Conservation (phyloP, 1,284 basidiomycete species). For the Puccinia horiana region DNA sequence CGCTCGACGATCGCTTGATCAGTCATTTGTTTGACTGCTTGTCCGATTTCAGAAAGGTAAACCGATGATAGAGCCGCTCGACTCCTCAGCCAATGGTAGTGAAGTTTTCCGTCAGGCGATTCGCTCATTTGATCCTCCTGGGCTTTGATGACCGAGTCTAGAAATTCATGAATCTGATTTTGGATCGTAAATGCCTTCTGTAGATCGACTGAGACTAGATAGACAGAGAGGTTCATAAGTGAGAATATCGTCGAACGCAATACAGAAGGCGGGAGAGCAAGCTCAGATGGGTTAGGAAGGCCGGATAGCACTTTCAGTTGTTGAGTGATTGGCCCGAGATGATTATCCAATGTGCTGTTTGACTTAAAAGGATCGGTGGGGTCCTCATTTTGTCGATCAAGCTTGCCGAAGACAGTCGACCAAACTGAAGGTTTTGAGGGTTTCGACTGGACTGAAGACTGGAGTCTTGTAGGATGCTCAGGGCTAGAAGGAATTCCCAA, state of each 20-base stretch:
- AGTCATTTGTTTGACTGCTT: neutral
- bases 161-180: slow-evolving; percentile 1
- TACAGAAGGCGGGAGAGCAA: neutral
- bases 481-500: neutral
- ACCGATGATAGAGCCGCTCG: slow-evolving; percentile 36
- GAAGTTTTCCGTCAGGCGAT: slow-evolving; percentile 24
- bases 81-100: slow-evolving; percentile 40
- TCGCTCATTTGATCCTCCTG: neutral
- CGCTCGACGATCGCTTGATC: slow-evolving; percentile 15
- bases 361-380: neutral
- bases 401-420: neutral
- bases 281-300: neutral
- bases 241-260: slow-evolving; percentile 21
- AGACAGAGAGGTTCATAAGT: slow-evolving; percentile 23
- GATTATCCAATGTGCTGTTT: neutral
- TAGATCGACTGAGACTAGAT: slow-evolving; percentile 33
- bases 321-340: neutral
- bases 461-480: neutral
- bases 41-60: slow-evolving; percentile 35
- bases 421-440: neutral
- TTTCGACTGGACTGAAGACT: neutral
- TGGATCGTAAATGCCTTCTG: slow-evolving; percentile 28
- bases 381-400: neutral
- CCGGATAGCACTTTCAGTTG: neutral
- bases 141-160: neutral